phyloP scores from a whole-genome alignment of 2,329 filamentous ascomycete species.

The Aspergillus sp. region DNA sequence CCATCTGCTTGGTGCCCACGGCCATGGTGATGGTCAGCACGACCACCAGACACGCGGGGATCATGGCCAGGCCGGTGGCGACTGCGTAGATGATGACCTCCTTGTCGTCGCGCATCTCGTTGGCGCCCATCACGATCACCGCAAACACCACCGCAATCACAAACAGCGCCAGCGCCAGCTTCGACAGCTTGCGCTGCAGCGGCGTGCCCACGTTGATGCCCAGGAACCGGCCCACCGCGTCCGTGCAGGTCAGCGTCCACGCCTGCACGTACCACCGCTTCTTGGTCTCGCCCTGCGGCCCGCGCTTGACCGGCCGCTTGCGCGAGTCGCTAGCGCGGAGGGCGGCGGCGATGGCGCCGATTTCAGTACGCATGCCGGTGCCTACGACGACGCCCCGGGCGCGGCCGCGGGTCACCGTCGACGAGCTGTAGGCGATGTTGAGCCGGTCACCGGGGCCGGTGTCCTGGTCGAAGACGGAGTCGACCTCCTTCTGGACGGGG shows the following conservation, averaged over 20 bases:
- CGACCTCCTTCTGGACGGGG: slow-evolving; percentile 56
- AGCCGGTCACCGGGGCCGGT: slow-evolving; percentile 60
- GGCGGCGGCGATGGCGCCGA: slow-evolving; percentile 63
- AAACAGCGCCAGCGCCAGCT: slow-evolving; percentile 66
- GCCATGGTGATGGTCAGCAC: slow-evolving; percentile 69
- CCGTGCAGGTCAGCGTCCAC: slow-evolving; percentile 53
- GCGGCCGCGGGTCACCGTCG: slow-evolving; percentile 61
- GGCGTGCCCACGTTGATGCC: slow-evolving; percentile 69
- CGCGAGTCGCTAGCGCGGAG: slow-evolving; percentile 61
- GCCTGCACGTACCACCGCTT: slow-evolving; percentile 55
- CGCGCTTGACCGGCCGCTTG: slow-evolving; percentile 52
- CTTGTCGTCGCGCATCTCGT: slow-evolving; percentile 53
- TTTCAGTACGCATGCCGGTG: slow-evolving; percentile 63
- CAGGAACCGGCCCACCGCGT: slow-evolving; percentile 62
- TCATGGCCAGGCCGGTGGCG: slow-evolving; percentile 59
- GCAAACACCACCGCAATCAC: slow-evolving; percentile 66
- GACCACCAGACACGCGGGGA: slow-evolving; percentile 62
- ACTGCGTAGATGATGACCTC: slow-evolving; percentile 67
- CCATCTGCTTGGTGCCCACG: slow-evolving; percentile 60
- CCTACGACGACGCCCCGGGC: slow-evolving; percentile 60
- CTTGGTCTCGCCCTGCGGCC: slow-evolving; percentile 49
- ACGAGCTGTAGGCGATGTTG: slow-evolving; percentile 63
- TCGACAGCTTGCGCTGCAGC: slow-evolving; percentile 66
- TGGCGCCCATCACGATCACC: slow-evolving; percentile 67
- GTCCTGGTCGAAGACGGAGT: slow-evolving; percentile 46